Evolutionary conservation across 805 yeast genomes (phyloP), one percentile per base, ranked within the genome.

Genomic region (Kluyveromyces starmeri): DNA sequence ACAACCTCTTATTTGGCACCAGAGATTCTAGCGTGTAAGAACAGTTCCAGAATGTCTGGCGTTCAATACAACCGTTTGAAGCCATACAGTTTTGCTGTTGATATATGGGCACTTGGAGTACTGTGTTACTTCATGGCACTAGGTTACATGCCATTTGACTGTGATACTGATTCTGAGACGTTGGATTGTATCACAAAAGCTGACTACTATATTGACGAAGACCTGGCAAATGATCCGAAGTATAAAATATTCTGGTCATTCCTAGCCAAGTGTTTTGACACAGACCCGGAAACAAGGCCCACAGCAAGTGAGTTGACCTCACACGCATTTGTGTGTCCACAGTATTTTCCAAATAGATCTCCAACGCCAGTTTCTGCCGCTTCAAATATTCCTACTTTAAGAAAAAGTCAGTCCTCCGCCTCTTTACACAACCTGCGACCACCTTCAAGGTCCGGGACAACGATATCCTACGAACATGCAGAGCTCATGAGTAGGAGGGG

Each of bases 1-100:
- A 81, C 89, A 1, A 68, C 80, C 5, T 76, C 83, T 14, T 80
- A 80, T 54, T 73, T 80, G 70, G 80, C 88, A 0, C 89, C 89
- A 1, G 88, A 80, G 48, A 65, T 81, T 26, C 62, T 72, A 36
- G 53, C 61, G 11, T 61, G 69, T 32, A 51, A 59, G 26, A 50
- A 46, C 20, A 51, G 57, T n/a, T 45, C 53, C 1, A 39, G 44
- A 21, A 34, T 47, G 39, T 22, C 46, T 2, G 32, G 38, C 3
- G 40, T 38, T 1, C 43, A 51, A 32, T 20, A 48, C 2, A 35
- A 40, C 2, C 17, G 35, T 5, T 22, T 51, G 11, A 28, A 41
- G 10, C 38, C 75, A n/a, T 80, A 79, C 45, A 70, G 71, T 17
- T 65, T 59, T 41, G 67, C 72, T 3, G 78, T 79, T 2, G 89